A percentile compares a stretch with the other conserved stretches of the same genome.
phyloP scores from a whole-genome alignment of 2,329 filamentous ascomycete genomes.

The Trichothecium sympodiale region DNA sequence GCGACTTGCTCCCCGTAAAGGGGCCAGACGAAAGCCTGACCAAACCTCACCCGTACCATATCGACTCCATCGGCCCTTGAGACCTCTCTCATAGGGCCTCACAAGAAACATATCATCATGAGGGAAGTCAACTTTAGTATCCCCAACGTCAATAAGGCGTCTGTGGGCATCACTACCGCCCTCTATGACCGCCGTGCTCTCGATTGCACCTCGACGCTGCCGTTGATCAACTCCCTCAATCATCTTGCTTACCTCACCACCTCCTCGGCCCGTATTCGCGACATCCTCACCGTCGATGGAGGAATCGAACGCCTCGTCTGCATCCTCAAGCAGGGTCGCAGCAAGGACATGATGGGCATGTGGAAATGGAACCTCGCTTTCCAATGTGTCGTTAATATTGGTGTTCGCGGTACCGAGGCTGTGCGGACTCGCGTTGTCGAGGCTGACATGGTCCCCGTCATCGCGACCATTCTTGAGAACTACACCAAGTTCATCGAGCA shows the following conservation, averaged over 20 bases:
- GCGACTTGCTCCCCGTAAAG: constrained; percentile 2
- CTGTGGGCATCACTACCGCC: constrained; percentile 95
- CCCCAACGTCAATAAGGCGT: constrained; percentile 98
- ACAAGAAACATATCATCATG: constrained; percentile 56
- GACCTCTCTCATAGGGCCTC: neutral
- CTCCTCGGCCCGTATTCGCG: constrained; percentile 90
- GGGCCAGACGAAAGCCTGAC: constrained; percentile 1
- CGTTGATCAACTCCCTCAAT: constrained; percentile 97
- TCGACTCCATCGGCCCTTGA: constrained; percentile 4
- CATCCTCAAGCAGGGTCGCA: constrained; percentile 94
- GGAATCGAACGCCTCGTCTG: constrained; percentile 93
- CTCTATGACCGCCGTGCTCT: constrained; percentile 95
- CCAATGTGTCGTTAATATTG: constrained; percentile 98
- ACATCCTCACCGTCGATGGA: constrained; percentile 97
- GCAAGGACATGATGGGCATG: constrained; percentile 99
- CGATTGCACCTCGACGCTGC: constrained; percentile 94
- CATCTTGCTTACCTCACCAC: constrained; percentile 97
- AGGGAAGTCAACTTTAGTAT: constrained; percentile 99
- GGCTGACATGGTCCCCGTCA: constrained; percentile 97
- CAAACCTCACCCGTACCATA: neutral
- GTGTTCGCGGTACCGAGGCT: constrained; percentile 85
- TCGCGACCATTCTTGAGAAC: constrained; percentile 95
- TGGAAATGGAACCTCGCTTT: constrained; percentile 99
- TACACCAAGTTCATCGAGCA: constrained; percentile 96
- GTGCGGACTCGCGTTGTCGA: constrained; percentile 94